Conservation (phyloP, 495 filamentous ascomycete genomes). For the Aspergillus conjunctus region DNA sequence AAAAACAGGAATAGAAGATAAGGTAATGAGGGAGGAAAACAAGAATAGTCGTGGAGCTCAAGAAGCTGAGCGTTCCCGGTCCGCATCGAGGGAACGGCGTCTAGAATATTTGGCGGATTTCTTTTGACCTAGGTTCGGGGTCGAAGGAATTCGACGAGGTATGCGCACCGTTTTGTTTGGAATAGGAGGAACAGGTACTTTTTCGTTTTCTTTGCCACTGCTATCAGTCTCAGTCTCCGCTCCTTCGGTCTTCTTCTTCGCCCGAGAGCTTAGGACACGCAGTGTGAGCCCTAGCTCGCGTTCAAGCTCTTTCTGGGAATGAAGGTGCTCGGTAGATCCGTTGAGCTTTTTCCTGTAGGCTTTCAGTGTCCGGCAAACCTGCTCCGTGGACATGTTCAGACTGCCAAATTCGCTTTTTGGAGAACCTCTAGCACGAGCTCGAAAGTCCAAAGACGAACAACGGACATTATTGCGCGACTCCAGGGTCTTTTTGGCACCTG, state of each 20-base stretch:
- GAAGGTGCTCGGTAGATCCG: constrained; percentile 62
- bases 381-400: constrained; percentile 75
- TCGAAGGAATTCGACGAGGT: constrained; percentile 42
- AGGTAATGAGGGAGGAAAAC: background rate
- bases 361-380: constrained; percentile 74
- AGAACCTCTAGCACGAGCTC: constrained; percentile 56
- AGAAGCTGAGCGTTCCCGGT: constrained; percentile 27
- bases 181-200: constrained; percentile 27
- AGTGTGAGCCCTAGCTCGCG: constrained; percentile 77
- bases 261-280: constrained; percentile 62
- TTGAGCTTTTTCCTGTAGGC: constrained; percentile 81
- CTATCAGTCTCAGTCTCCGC: constrained; percentile 49
- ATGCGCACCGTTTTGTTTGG: constrained; percentile 28
- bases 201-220: constrained; percentile 48
- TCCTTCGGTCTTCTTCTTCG: constrained; percentile 32
- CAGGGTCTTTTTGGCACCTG: constrained; percentile 25
- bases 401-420: constrained; percentile 60
- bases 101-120: constrained; percentile 29
- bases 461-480: constrained; percentile 29
- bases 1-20: constrained; percentile 9
- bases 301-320: constrained; percentile 72
- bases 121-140: constrained; percentile 37
- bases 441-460: constrained; percentile 62
- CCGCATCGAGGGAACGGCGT: constrained; percentile 38
- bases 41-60: constrained; percentile 3